These are phyloP conservation scores for Puccinia coronata DNA, from an alignment of 1,284 basidiomycete species.

Conservation along the genomic window DNA sequence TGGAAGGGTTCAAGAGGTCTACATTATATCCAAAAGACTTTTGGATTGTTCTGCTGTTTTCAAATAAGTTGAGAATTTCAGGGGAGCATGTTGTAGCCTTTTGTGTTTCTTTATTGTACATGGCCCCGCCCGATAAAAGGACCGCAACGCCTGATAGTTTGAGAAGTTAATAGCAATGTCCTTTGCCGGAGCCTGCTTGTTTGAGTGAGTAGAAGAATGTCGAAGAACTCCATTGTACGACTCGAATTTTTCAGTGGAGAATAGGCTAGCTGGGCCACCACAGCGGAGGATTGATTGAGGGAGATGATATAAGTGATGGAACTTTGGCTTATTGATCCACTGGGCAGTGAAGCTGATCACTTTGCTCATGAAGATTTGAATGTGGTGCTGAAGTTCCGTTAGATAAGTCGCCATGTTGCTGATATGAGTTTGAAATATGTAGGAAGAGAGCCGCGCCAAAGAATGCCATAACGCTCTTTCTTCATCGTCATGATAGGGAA, in stretches of 20 bases:
- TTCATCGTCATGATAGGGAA: constrained; percentile 55
- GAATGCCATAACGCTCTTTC: constrained; percentile 57
- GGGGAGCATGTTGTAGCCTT: background rate
- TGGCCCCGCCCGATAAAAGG: background rate
- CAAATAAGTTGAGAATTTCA: background rate
- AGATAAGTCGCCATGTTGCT: constrained; percentile 1
- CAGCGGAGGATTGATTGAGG: constrained; percentile 49
- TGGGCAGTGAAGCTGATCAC: constrained; percentile 56
- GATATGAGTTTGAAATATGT: constrained; percentile 59
- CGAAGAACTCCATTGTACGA: constrained; percentile 14
- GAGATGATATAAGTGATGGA: constrained; percentile 55
- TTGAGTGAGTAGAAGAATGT: constrained; percentile 15
- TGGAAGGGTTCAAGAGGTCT: background rate
- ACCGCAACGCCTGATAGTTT: background rate
- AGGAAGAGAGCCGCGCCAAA: constrained; percentile 57
- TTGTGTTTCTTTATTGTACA: background rate
- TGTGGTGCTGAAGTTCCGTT: constrained; percentile 51
- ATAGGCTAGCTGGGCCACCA: constrained; percentile 13
- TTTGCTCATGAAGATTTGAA: constrained; percentile 57
- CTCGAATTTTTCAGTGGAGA: constrained; percentile 24
- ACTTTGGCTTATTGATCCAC: constrained; percentile 60
- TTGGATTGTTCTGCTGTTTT: background rate
- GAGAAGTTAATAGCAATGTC: background rate
- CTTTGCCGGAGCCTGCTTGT: background rate
- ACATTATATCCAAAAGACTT: constrained; percentile 2